Evolutionary conservation across 192 early-diverging fungal genomes (phyloP), one percentile per base, ranked within the genome.

Genomic region (Rhizoclosmatium globosum): DNA sequence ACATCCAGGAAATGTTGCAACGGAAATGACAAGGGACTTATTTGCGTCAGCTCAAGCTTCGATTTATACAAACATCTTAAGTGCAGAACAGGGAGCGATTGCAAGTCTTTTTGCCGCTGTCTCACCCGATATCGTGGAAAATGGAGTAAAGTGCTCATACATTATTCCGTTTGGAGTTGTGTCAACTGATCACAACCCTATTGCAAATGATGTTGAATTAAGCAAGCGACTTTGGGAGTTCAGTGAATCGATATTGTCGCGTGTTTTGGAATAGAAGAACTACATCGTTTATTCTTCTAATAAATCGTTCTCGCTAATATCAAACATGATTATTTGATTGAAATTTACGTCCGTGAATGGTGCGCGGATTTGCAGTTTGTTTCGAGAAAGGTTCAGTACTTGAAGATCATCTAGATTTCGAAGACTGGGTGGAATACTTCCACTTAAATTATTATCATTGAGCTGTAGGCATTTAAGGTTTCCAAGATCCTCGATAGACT

Each of bases 1-100:
- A 4, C 83, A 90, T 71, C 90, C 90, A 21, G 86, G 88, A 11
- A 78, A 84, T 50, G 88, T 90, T 13, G 64, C 80, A 44, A 91
- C 89, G 1, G 85, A 91, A 23, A 65, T 82, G 17, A 41, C 15
- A 7, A 59, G 72, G 31, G 64, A 67, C 7, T 61, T 65, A 42
- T 15, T 42, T 21, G 79, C 72, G 4, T 31, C 31, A 31, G 31
- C 31, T 31, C 31, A 31, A 31, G 31, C 31, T 31, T 31, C 31
- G 31, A 31, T 31, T 31, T 3, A 11, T 4, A 77, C 72, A 45
- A 66, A 66, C 57, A 62, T 39, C 17, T 47, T 67, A 31, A 2
- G 71, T 17, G 50, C 53, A 56, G 53, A 56, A 74, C 15, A 84
- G 46, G 86, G 86, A 1, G 78, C 82, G 17, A 68, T 81, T 31